Conservation (phyloP, 23 red algal species). For the Rhodosorus marinus region DNA sequence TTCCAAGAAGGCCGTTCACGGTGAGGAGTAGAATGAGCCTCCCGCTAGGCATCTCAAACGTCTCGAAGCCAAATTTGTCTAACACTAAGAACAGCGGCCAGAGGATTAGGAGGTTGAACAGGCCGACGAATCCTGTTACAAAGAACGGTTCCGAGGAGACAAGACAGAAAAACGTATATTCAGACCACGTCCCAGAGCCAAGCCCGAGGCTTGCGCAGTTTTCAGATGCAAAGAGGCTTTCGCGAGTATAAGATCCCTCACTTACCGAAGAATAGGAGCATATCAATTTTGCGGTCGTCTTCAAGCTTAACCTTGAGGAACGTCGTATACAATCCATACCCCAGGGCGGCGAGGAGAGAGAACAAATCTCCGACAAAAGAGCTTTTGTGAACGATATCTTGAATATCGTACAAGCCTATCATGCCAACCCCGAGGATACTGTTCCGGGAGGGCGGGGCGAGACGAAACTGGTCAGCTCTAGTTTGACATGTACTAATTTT, state of each 20-base stretch:
- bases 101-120: constrained; percentile 1
- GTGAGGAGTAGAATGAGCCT: constrained; percentile 17
- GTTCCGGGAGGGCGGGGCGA: too few relatives aligned
- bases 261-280: constrained; percentile 46
- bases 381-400: not conserved
- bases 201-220: too few relatives aligned
- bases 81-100: constrained; percentile 24
- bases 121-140: constrained; percentile 42
- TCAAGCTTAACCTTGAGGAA: constrained; percentile 15
- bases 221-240: too few relatives aligned
- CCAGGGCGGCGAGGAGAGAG: constrained; percentile 26
- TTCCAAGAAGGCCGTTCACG: constrained; percentile 56
- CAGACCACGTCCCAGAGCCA: too few relatives aligned
- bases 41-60: constrained; percentile 18
- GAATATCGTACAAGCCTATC: constrained; percentile 26
- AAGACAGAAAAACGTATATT: too few relatives aligned
- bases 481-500: too few relatives aligned
- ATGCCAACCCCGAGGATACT: constrained; percentile 40
- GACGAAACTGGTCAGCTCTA: too few relatives aligned
- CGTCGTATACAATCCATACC: constrained; percentile 53
- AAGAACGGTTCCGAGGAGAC: too few relatives aligned
- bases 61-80: constrained; percentile 13
- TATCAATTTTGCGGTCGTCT: not conserved
- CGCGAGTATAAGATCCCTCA: too few relatives aligned
- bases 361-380: constrained; percentile 30